These are phyloP conservation scores for Peronospora destructor DNA, from an alignment of 352 stramenopile species.

Conservation along the genomic window DNA sequence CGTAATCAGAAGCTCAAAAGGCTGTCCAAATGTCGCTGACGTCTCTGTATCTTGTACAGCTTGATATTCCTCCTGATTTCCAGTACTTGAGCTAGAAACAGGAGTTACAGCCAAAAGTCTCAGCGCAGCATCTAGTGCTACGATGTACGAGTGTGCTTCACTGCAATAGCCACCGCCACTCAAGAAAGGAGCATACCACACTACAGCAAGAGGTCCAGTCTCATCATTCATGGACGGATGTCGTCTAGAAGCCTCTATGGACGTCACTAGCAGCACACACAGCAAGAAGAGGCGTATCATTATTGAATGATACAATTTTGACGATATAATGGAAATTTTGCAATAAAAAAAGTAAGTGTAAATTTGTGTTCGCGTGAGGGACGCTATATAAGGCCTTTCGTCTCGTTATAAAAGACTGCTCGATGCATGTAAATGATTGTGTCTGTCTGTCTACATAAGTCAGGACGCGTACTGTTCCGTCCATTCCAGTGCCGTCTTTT, in stretches of 20 bases:
- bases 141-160: conserved; percentile 85
- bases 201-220: conserved; percentile 32
- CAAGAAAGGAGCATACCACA: conserved; percentile 89
- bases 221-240: neutral
- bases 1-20: conserved; percentile 59
- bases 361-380: too few relatives aligned
- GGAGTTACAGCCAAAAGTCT: neutral
- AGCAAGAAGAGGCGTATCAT: conserved; percentile 4
- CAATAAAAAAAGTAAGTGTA: too few relatives aligned
- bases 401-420: too few relatives aligned
- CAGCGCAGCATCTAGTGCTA: conserved; percentile 45
- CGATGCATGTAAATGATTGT: neutral
- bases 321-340: neutral
- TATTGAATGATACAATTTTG: conserved; percentile 17
- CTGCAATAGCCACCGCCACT: conserved; percentile 89
- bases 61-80: conserved; percentile 11
- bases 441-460: neutral
- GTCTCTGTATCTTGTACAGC: conserved; percentile 1
- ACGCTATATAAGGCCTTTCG: too few relatives aligned
- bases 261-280: conserved; percentile 7
- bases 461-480: conserved; percentile 88
- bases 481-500: conserved; percentile 90
- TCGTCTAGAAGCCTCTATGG: conserved; percentile 4
- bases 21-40: neutral
- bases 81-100: neutral